These are phyloP conservation scores for Leccinum subrobustum DNA, from an alignment of 1,284 basidiomycete genomes.

Conservation along the genomic window DNA sequence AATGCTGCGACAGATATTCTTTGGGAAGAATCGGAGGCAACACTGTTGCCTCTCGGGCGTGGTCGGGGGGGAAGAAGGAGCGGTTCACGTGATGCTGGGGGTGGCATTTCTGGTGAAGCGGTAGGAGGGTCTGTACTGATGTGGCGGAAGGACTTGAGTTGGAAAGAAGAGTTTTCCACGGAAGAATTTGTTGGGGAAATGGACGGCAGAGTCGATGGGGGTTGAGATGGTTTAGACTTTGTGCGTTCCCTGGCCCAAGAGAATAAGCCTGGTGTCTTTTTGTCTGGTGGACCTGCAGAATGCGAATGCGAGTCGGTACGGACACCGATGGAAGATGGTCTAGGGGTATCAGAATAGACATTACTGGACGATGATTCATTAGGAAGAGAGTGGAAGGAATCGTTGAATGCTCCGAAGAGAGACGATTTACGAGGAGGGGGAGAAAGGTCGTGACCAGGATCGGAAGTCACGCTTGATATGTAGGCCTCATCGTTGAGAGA, in stretches of 20 bases:
- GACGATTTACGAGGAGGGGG: conserved; percentile 55
- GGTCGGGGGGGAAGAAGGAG: conserved; percentile 35
- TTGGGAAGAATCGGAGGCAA: conserved; percentile 63
- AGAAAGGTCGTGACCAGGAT: conserved; percentile 37
- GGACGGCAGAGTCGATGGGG: conserved; percentile 25
- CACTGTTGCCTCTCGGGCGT: conserved; percentile 55
- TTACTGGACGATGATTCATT: conserved; percentile 28
- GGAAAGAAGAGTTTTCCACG: conserved; percentile 43
- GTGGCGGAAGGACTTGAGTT: conserved; percentile 71
- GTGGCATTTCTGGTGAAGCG: conserved; percentile 28
- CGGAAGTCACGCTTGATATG: conserved; percentile 36
- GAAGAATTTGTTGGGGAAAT: conserved; percentile 21
- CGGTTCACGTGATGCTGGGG: conserved; percentile 12
- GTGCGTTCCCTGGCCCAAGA: conserved; percentile 44
- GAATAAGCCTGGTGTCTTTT: conserved; percentile 35
- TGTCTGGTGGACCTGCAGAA: conserved; percentile 24
- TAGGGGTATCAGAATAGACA: conserved; percentile 27
- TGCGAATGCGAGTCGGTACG: conserved; percentile 16
- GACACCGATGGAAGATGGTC: conserved; percentile 22
- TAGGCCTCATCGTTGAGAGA: conserved; percentile 27
- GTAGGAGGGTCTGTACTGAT: conserved; percentile 41
- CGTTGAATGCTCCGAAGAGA: conserved; percentile 52
- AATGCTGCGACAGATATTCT: conserved; percentile 78
- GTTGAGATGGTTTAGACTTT: conserved; percentile 43
- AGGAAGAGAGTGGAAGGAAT: conserved; percentile 59